phyloP scores from a whole-genome alignment of 192 early-diverging fungal genomes.

The Bifiguratus adelaidae region DNA sequence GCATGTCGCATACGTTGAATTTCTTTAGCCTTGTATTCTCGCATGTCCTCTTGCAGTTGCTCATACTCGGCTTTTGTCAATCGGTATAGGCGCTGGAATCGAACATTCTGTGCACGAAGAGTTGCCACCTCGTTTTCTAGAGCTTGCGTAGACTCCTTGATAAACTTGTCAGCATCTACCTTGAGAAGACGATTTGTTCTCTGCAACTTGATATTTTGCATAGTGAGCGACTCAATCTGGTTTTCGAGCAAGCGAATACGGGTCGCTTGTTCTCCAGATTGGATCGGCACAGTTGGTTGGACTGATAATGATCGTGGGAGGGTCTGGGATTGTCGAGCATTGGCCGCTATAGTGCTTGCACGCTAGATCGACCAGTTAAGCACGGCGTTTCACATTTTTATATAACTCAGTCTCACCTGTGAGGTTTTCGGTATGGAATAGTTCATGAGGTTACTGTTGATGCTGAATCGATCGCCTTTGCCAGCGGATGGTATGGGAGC shows the following conservation, averaged over 20 bases:
- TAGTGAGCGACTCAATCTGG: conserved; percentile 21
- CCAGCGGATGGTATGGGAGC: too few species aligned
- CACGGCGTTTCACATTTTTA: not conserved
- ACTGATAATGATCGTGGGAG: not conserved
- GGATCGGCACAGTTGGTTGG: conserved; percentile 9
- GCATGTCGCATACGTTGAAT: conserved; percentile 16
- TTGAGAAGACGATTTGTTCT: conserved; percentile 25
- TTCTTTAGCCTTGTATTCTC: too few species aligned
- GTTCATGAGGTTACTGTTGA: conserved; percentile 29
- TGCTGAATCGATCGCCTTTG: conserved; percentile 25
- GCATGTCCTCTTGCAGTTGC: conserved; percentile 7
- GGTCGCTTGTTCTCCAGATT: conserved; percentile 16
- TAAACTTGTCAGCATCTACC: conserved; percentile 25
- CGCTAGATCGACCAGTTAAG: not conserved
- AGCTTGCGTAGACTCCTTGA: conserved; percentile 23
- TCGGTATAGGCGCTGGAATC: conserved; percentile 16
- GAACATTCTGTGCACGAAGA: conserved; percentile 16
- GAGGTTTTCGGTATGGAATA: conserved; percentile 26
- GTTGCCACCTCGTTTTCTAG: conserved; percentile 13
- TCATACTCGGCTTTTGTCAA: conserved; percentile 19
- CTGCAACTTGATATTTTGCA: conserved; percentile 25
- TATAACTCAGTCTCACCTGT: conserved; percentile 3
- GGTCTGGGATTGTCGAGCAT: not conserved
- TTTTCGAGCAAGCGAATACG: conserved; percentile 17
- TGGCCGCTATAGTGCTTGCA: not conserved